These are phyloP conservation scores for Dendrobium catenatum DNA, from an alignment of 106 monocot species.

Conservation along the genomic window DNA sequence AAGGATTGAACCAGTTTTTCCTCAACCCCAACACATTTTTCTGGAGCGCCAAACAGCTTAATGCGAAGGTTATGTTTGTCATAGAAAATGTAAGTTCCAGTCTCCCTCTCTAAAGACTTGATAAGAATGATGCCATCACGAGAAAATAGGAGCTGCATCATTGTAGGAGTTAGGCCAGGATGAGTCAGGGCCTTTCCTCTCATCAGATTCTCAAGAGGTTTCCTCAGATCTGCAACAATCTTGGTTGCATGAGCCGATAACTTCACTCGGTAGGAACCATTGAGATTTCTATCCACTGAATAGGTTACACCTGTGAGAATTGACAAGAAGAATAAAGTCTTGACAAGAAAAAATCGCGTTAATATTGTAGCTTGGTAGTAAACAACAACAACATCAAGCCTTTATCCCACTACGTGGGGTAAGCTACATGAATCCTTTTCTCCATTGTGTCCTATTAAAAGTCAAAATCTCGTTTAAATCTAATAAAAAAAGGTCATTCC, in stretches of 20 bases:
- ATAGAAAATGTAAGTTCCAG: constrained; percentile 56
- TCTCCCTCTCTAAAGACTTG: constrained; percentile 49
- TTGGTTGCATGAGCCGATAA: constrained; percentile 67
- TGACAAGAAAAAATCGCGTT: not conserved
- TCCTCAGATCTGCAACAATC: constrained; percentile 68
- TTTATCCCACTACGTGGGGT: no score
- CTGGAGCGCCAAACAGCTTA: constrained; percentile 49
- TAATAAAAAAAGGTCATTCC: no score
- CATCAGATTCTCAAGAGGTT: constrained; percentile 59
- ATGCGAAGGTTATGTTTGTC: constrained; percentile 54
- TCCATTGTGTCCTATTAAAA: no score
- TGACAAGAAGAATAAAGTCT: not conserved
- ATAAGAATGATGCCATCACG: constrained; percentile 51
- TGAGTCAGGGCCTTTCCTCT: constrained; percentile 62
- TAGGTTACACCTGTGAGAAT: constrained; percentile 30
- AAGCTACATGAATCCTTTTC: no score
- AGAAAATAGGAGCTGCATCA: constrained; percentile 36
- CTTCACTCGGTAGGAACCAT: constrained; percentile 41
- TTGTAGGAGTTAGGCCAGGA: constrained; percentile 30
- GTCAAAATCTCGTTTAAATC: no score
- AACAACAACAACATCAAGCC: no score
- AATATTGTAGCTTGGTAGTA: not conserved
- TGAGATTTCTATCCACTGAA: constrained; percentile 33
- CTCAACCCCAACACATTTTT: constrained; percentile 38
- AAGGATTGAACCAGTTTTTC: constrained; percentile 38